Evolutionary conservation across 495 filamentous ascomycete species (phyloP), one percentile per base, ranked within the genome.

Genomic region (Trypethelium eluteriae): DNA sequence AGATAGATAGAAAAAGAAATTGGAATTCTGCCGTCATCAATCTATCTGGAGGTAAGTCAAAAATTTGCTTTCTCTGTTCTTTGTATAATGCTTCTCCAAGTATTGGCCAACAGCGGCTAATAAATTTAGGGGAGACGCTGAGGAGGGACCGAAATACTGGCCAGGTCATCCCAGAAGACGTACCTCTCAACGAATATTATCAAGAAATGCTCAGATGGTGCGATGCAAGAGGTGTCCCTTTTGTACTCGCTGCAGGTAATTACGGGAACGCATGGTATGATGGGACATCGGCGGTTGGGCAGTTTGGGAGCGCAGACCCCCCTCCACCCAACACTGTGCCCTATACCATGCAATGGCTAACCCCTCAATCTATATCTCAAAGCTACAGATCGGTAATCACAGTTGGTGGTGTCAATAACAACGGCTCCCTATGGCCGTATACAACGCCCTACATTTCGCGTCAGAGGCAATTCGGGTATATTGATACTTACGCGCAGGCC

Each of bases 181-280:
- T 44, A 44, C 6, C 41, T 7, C 6, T 44, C 41, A 14, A 44
- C 14, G 14, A 76, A 2, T 83, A 79, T 65, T 77, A 79, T 6
- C 74, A 81, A 46, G 70, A 73, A 63, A 77, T 78, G 64, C 69
- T 83, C 66, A 74, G 76, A 18, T 71, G 79, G 65, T 82, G 81
- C 68, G 72, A 70, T 2, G 65, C 72, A 1, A 73, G 79, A 62
- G 71, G 74, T 3, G 74, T 72, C 25, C 56, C 81, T 46, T 74
- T 79, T 44, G 41, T 44, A 14, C 7, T 44, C 6, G 6, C 41
- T 44, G 41, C 41, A 7, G 41, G 41, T 14, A 44, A 44, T 14
- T 7, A 14, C 6, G 41, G 41, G 6, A 44, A 44, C 41, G 41
- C 41, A 7, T 44, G 41, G 41, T 44, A 44, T 44, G 14, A 44